Evolutionary conservation across 208 protist species (phyloP).

Genomic region (Leishmania tropica): DNA sequence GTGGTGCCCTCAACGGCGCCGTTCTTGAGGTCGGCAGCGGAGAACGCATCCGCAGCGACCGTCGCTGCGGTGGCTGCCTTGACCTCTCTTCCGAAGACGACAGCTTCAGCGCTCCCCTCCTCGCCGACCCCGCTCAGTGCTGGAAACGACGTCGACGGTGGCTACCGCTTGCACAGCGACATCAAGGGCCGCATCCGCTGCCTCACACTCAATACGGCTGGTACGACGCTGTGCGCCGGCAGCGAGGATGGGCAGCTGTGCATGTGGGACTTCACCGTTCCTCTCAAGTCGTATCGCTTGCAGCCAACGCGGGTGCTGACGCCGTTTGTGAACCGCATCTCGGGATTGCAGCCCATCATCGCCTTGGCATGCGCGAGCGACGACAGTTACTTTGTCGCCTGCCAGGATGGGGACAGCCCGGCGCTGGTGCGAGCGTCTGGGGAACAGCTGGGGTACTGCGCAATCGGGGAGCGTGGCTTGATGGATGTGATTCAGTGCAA

Average conservation of each 20-base stretch:
- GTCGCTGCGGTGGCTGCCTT: too few species aligned
- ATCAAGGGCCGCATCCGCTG: slow-evolving; percentile 65
- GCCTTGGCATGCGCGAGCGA: slow-evolving; percentile 47
- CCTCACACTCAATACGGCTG: slow-evolving; percentile 50
- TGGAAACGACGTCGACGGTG: slow-evolving; percentile 1
- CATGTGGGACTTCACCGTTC: slow-evolving; percentile 76
- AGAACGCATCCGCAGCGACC: neutral
- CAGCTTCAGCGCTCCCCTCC: neutral
- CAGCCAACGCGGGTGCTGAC: slow-evolving; percentile 73
- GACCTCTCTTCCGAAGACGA: neutral
- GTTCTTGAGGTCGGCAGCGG: neutral
- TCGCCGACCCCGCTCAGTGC: neutral
- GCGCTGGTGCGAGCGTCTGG: slow-evolving; percentile 57
- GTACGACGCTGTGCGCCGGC: slow-evolving; percentile 62
- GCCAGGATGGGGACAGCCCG: slow-evolving; percentile 77
- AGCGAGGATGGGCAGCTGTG: slow-evolving; percentile 72
- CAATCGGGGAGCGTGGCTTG: slow-evolving; percentile 74
- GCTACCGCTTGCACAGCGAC: slow-evolving; percentile 42
- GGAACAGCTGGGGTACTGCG: slow-evolving; percentile 70
- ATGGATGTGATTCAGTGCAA: slow-evolving; percentile 76
- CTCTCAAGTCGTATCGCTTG: slow-evolving; percentile 42
- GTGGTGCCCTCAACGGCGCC: neutral
- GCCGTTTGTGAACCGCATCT: slow-evolving; percentile 82
- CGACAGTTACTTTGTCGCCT: slow-evolving; percentile 70
- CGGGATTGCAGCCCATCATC: slow-evolving; percentile 76